phyloP scores from a whole-genome alignment of 805 yeast species.

The Starmerella potacharoeniae region DNA sequence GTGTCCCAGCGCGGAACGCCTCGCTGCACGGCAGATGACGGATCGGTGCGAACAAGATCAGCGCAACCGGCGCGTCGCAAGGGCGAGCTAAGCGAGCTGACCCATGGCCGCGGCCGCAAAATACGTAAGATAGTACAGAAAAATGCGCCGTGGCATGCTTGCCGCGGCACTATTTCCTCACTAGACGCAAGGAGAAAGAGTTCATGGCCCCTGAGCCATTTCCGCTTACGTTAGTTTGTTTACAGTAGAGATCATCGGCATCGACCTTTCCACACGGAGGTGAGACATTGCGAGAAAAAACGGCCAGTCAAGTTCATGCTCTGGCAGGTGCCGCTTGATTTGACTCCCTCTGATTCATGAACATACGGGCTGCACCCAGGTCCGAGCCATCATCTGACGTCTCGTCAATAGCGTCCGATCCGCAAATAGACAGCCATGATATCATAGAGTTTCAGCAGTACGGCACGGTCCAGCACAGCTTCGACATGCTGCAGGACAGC shows the following conservation, averaged over 20 bases:
- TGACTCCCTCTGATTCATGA: not conserved
- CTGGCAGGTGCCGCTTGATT: not conserved
- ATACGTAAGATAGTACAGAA: no score
- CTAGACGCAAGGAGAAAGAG: no score
- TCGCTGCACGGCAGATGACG: no score
- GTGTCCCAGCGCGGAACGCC: no score
- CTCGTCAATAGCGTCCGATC: not conserved
- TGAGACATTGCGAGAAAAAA: not conserved
- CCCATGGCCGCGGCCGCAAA: no score
- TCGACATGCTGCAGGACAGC: slow-evolving; percentile 2
- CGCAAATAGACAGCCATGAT: not conserved
- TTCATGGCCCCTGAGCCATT: not conserved
- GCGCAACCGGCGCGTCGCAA: no score
- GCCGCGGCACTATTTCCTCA: no score
- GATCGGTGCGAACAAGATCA: no score
- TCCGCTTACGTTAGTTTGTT: not conserved
- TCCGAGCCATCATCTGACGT: not conserved
- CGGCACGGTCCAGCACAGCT: not conserved
- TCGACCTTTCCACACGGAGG: not conserved
- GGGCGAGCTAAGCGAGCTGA: no score
- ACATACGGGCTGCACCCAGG: not conserved
- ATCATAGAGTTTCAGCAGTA: not conserved
- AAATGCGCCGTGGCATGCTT: no score
- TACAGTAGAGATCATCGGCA: not conserved
- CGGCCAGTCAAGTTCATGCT: not conserved